Conservation (phyloP, 352 stramenopile species). For the Peronospora tabacina region DNA sequence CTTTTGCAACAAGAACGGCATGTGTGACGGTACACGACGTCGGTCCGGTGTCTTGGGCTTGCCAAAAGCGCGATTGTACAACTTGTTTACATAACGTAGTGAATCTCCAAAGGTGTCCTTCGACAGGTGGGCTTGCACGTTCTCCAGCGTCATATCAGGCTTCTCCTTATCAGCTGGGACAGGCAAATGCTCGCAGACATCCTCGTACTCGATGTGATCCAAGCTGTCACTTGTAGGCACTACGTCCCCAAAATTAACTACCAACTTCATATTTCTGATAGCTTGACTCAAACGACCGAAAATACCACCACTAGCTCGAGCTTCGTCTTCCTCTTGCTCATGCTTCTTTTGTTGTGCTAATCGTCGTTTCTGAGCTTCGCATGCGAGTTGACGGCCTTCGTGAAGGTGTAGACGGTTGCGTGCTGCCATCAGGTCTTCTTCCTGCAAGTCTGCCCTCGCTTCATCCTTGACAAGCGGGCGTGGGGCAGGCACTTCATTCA, state of each 20-base stretch:
- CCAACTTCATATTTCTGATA: constrained; percentile 24
- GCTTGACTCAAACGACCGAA: constrained; percentile 7
- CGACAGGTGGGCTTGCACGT: constrained; percentile 49
- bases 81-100: constrained; percentile 87
- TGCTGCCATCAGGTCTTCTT: constrained; percentile 17
- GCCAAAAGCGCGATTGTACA: constrained; percentile 88
- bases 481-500: constrained; percentile 37
- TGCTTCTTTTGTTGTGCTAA: constrained; percentile 28
- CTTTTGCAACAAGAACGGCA: constrained; percentile 91
- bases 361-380: constrained; percentile 51
- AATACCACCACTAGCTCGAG: constrained; percentile 13
- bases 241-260: constrained; percentile 35
- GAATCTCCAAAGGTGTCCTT: constrained; percentile 91
- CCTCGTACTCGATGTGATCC: constrained; percentile 62
- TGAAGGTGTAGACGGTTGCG: too few species aligned
- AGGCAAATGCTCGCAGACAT: constrained; percentile 39
- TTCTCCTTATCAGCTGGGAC: constrained; percentile 11
- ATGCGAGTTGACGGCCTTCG: constrained; percentile 51
- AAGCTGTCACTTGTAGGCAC: constrained; percentile 39
- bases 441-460: constrained; percentile 20
- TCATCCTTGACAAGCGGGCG: constrained; percentile 13
- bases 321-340: constrained; percentile 20
- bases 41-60: constrained; percentile 37
- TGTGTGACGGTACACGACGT: constrained; percentile 89
- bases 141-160: constrained; percentile 15